A percentile compares a stretch with the other conserved stretches of the same genome.
These are phyloP conservation scores for Phalaenopsis hybrid DNA, from an alignment of 116 monocot genomes.

Conservation along the genomic window DNA sequence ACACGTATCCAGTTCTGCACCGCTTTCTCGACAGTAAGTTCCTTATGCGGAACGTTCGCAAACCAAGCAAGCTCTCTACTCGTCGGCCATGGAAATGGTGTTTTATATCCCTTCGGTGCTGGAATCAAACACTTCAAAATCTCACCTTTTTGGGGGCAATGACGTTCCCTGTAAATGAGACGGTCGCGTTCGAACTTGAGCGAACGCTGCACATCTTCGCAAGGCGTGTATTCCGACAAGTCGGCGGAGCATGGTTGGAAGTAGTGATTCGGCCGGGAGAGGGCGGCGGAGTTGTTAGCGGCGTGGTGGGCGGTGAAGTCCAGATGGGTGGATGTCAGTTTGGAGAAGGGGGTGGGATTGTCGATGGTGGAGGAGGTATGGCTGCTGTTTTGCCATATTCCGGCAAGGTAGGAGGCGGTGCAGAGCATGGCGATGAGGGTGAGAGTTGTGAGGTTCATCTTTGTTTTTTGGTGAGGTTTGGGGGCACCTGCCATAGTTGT, in stretches of 20 bases:
- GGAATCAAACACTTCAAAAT: constrained; percentile 58
- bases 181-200: constrained; percentile 46
- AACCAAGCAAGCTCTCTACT: constrained; percentile 59
- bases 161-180: constrained; percentile 62
- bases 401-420: constrained; percentile 28
- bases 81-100: constrained; percentile 69
- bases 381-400: constrained; percentile 23
- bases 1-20: constrained; percentile 78
- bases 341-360: neutral
- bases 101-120: constrained; percentile 56
- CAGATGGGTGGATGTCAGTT: constrained; percentile 15
- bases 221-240: constrained; percentile 66
- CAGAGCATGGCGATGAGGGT: constrained; percentile 17
- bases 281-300: constrained; percentile 12
- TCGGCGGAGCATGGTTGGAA: constrained; percentile 43
- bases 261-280: neutral
- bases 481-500: neutral
- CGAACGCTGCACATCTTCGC: constrained; percentile 58
- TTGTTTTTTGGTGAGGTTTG: neutral
- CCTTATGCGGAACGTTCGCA: constrained; percentile 77
- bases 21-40: constrained; percentile 79
- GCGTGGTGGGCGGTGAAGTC: constrained; percentile 54
- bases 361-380: neutral
- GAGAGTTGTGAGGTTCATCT: neutral
- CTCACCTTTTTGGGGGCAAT: constrained; percentile 53